Conservation (phyloP, 163 green algal species). For the Picocystis sp. region DNA sequence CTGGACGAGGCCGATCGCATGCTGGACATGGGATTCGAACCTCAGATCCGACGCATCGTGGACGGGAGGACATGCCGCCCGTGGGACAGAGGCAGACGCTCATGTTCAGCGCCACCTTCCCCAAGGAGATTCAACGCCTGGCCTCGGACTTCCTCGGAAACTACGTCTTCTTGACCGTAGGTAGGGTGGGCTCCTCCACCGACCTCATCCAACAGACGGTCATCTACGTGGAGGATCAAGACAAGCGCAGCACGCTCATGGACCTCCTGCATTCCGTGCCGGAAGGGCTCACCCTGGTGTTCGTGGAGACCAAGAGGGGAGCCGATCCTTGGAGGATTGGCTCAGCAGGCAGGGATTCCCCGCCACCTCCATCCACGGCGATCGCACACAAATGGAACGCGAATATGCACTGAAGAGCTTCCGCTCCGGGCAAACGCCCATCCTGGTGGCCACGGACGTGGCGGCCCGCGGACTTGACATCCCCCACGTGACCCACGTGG, state of each 20-base stretch:
- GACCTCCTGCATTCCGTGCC: conserved; percentile 84
- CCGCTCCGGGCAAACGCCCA: conserved; percentile 38
- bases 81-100: conserved; percentile 67
- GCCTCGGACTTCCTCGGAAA: conserved; percentile 45
- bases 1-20: conserved; percentile 98
- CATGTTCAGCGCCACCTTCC: conserved; percentile 91
- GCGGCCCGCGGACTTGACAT: conserved; percentile 94
- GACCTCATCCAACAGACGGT: too few relatives aligned
- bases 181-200: conserved; percentile 84
- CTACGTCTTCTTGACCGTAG: conserved; percentile 88
- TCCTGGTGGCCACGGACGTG: conserved; percentile 96
- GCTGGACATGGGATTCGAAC: conserved; percentile 99
- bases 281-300: conserved; percentile 73
- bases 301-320: conserved; percentile 94
- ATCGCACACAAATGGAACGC: conserved; percentile 70
- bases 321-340: conserved; percentile 79
- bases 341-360: conserved; percentile 68
- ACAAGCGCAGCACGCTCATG: conserved; percentile 56
- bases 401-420: conserved; percentile 26
- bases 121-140: conserved; percentile 86
- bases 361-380: conserved; percentile 55
- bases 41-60: too few relatives aligned
- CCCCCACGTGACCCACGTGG: conserved; percentile 75
- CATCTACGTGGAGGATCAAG: too few relatives aligned
- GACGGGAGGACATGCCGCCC: conserved; percentile 92